Conservation (phyloP, 202 grass and related monocot genomes). For the Carex arenaria region DNA sequence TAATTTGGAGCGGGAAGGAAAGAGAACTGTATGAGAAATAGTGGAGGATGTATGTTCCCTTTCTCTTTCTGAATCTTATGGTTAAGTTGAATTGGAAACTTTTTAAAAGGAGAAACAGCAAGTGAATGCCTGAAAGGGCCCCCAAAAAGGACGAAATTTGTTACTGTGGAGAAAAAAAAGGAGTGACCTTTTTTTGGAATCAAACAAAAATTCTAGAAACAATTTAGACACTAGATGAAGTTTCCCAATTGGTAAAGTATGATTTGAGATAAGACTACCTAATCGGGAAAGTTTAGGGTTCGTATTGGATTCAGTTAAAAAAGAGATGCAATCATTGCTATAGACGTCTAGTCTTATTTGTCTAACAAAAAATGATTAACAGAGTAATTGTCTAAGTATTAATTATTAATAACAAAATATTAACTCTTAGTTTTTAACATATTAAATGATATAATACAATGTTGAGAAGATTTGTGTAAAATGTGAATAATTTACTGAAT, state of each 20-base stretch:
- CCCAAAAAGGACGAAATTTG: background rate
- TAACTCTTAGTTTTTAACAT: too few relatives aligned
- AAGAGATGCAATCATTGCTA: too few relatives aligned
- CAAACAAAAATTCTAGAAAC: slow-evolving; percentile 1
- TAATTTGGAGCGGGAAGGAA: slow-evolving; percentile 7
- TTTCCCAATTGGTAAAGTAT: background rate
- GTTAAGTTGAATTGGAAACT: background rate
- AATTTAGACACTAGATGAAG: background rate
- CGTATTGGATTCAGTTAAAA: background rate
- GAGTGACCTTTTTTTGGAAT: slow-evolving; percentile 8
- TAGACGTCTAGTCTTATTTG: too few relatives aligned
- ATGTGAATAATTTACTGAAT: too few relatives aligned
- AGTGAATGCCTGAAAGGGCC: background rate
- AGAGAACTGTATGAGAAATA: background rate
- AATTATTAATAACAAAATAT: too few relatives aligned
- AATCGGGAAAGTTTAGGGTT: background rate
- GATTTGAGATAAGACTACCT: slow-evolving; percentile 4
- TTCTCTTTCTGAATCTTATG: slow-evolving; percentile 12
- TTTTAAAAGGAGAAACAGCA: slow-evolving; percentile 3
- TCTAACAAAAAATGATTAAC: too few relatives aligned
- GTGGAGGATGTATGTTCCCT: slow-evolving; percentile 1
- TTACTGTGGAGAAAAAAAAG: background rate
- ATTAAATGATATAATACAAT: too few relatives aligned
- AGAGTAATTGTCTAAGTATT: too few relatives aligned
- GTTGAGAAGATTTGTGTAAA: too few relatives aligned